Evolutionary conservation across 306 rosid species (phyloP).

Genomic region (Abrus pulchellus): DNA sequence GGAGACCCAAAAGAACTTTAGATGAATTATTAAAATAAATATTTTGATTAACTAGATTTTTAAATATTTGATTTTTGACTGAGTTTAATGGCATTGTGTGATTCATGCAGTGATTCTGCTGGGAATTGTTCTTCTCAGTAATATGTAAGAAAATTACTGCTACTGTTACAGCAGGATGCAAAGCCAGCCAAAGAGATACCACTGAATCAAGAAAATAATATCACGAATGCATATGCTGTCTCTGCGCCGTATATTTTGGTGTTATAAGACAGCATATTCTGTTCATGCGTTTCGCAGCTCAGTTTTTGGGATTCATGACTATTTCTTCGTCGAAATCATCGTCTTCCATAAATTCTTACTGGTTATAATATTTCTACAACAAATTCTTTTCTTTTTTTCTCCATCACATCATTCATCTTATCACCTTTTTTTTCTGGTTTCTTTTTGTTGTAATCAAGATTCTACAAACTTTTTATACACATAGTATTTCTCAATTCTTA

Average conservation of each 20-base stretch:
- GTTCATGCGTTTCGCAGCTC: conserved; percentile 8
- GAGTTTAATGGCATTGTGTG: conserved; percentile 20
- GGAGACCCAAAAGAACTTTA: too few species aligned
- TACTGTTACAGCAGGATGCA: conserved; percentile 26
- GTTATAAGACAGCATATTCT: neutral
- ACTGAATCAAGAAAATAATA: conserved; percentile 47
- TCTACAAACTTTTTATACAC: too few species aligned
- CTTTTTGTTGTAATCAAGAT: too few species aligned
- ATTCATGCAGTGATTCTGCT: conserved; percentile 42
- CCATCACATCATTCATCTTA: too few species aligned
- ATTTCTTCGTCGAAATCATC: neutral
- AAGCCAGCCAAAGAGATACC: conserved; percentile 43
- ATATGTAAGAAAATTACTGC: conserved; percentile 47
- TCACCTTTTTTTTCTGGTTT: too few species aligned
- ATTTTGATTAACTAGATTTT: too few species aligned
- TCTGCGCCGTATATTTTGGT: conserved; percentile 1
- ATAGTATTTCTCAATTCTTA: neutral
- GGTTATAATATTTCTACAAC: neutral
- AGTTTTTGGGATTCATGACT: neutral
- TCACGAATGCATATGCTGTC: conserved; percentile 13
- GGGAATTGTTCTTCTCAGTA: neutral
- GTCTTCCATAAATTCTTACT: neutral
- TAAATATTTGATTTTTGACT: too few species aligned
- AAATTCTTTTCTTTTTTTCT: too few species aligned
- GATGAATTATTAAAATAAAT: too few species aligned